These are phyloP conservation scores for Pseudogymnoascus destructans DNA, from an alignment of 2,329 filamentous ascomycete genomes.

Conservation along the genomic window DNA sequence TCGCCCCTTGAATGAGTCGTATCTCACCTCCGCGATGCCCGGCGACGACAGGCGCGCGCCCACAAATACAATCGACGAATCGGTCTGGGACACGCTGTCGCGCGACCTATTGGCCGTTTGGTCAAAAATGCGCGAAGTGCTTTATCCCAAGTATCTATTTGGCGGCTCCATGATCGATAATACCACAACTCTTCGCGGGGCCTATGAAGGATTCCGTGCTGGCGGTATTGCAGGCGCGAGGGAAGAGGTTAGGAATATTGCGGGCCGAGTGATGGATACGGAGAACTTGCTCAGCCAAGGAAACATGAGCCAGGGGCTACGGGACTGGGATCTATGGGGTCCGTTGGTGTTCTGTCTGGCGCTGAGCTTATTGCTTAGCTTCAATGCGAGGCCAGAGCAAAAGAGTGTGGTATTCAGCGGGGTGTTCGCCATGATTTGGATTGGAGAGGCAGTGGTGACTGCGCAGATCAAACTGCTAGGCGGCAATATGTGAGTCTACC, in stretches of 20 bases:
- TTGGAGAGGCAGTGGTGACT: constrained; percentile 94
- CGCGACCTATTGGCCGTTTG: constrained; percentile 86
- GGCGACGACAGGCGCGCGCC: constrained; percentile 86
- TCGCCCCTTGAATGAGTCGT: constrained; percentile 55
- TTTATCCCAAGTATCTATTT: constrained; percentile 90
- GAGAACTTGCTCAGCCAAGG: constrained; percentile 45
- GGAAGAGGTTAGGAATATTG: constrained; percentile 48
- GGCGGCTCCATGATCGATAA: constrained; percentile 51
- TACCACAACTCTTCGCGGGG: constrained; percentile 42
- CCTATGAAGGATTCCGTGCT: constrained; percentile 47
- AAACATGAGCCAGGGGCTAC: constrained; percentile 75
- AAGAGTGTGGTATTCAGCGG: constrained; percentile 85
- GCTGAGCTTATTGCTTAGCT: constrained; percentile 74
- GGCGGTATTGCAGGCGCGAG: constrained; percentile 46
- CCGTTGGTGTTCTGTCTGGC: constrained; percentile 88
- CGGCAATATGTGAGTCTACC: constrained; percentile 74
- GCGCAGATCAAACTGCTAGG: constrained; percentile 92
- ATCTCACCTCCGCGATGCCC: constrained; percentile 77
- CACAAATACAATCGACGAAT: constrained; percentile 91
- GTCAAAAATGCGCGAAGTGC: constrained; percentile 95
- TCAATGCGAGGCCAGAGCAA: constrained; percentile 67
- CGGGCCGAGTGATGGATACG: constrained; percentile 50
- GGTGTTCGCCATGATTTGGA: constrained; percentile 93
- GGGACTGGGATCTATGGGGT: constrained; percentile 98
- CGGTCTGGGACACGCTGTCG: constrained; percentile 91